Evolutionary conservation across 345 rosid species (phyloP), one percentile per base, ranked within the genome.

Genomic region (Salix brachista): DNA sequence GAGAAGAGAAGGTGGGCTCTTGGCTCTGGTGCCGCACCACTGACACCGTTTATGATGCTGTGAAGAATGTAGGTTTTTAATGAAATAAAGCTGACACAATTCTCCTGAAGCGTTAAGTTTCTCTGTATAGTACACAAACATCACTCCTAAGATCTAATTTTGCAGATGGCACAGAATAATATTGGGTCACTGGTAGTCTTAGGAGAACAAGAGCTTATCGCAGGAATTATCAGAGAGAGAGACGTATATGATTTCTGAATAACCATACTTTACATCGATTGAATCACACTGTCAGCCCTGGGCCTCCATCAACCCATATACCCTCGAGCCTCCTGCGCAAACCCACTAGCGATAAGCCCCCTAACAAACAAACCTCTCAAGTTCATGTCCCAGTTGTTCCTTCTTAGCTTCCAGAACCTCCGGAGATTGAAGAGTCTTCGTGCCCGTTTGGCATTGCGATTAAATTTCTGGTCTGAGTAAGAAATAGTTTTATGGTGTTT

Each of bases 221-320:
- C 97, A 50, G 98, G 97, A 77, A 94, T 94, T 81, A 79, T 92
- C 74, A 94, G 97, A 64, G 97, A 92, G 84, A 91, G 97, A 88
- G 97, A 26, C 30, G 97, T 92, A 83, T 62, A 36, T 36, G 12
- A 23, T 28, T 13, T 41, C 21, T 8, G 23, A 54, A 23, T 64
- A 21, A 46, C 61, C 19, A 37, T 9, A 26, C 9, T 9, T 58
- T 42, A 30, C 23, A 26, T 42, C 37, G 26, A 13, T 73, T 1
- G 25, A 41, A 41, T 41, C 12, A 41, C 44, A 1, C 44, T 41
- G 44, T 41, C 44, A 41, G 52, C 92, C 90, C 76, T 62, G 88
- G 28, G 88, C 84, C 81, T 88, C 86, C 97, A 93, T 91, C 75
- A 86, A 52, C 66, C 28, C 84, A 48, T 12, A 70, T 72, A 94